Evolutionary conservation across 805 yeast species (phyloP).

Genomic region (Hanseniaspora jakobsenii): DNA sequence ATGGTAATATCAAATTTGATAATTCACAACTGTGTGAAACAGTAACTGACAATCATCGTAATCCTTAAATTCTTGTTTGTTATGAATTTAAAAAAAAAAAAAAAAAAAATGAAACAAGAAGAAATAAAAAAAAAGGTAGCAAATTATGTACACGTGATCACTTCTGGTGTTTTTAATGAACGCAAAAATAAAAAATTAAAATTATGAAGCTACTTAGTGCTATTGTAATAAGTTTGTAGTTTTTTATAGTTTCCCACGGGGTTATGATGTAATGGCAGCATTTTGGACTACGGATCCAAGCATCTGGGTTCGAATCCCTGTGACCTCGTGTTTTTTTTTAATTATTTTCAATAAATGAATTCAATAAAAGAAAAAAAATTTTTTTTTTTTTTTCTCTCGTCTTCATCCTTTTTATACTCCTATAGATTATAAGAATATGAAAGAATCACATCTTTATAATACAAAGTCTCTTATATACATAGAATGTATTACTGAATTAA

Average conservation of each 20-base stretch:
- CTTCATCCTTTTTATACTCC: too few relatives aligned
- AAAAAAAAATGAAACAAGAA: too few relatives aligned
- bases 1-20: too few relatives aligned
- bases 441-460: background rate
- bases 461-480: too few relatives aligned
- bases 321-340: slow-evolving; percentile 14
- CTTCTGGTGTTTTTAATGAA: background rate
- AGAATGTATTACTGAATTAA: too few relatives aligned
- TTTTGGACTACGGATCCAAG: slow-evolving; percentile 16
- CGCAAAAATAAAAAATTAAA: too few relatives aligned
- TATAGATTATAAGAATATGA: too few relatives aligned
- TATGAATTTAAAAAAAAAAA: too few relatives aligned
- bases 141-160: background rate
- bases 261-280: slow-evolving; percentile 16
- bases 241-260: slow-evolving; percentile 12
- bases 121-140: background rate
- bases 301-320: slow-evolving; percentile 16
- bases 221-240: background rate
- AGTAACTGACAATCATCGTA: too few relatives aligned
- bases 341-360: background rate
- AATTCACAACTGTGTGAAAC: too few relatives aligned
- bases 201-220: slow-evolving; percentile 12
- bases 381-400: too few relatives aligned
- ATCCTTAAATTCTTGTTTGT: too few relatives aligned
- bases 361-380: background rate